Base-by-base conservation (phyloP, 805 yeast species). In the Teunomyces atbi region DNA sequence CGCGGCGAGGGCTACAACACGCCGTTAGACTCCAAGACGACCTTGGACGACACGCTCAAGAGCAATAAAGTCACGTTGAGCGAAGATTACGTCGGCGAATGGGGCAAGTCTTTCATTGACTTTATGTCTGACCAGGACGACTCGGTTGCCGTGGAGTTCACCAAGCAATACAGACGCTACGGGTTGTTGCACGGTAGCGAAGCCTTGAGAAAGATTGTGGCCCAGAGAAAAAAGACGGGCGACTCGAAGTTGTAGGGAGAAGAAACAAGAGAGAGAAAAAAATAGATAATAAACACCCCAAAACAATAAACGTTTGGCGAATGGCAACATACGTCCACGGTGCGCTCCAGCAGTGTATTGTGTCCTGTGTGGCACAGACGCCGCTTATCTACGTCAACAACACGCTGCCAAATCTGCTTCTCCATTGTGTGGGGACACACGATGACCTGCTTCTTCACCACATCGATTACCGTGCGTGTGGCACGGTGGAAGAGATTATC, bases 1-100 rank as follows among this genome's bases (percentile, higher is more conserved):
- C 66, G 69, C 8, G 96, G 92, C 45, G 98, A 92, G 71, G 98
- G 98, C 23, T 92, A 74, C 67, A 77, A 78, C 56, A 81, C 88
- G 18, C 86, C 79, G 36, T 58, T 73, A 43, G 71, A 61, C 39
- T 59, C 68, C 27, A 69, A 77, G 50, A 64, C 73, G 51, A 65
- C 74, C 46, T 52, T 62, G 41, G 50, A 58, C 39, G 66, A 61
- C 37, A 53, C 74, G 46, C 47, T 37, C 41, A 51, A 52, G 33
- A 41, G 42, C 7, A 57, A 65, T 41, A 78, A 78, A 61, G 81
- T 84, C 57, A 67, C 70, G 32, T 64, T 85, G 51, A 77, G 74
- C 54, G 83, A 78, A 59, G 82, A 78, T 45, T 83, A 77, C 58
- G 74, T 78, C 53, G 75, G 74, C 51, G 65, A 74, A 55, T 65